Evolutionary conservation across 1,284 basidiomycete species (phyloP), one percentile per base, ranked within the genome.

Genomic region (Cryptococcus depauperatus): DNA sequence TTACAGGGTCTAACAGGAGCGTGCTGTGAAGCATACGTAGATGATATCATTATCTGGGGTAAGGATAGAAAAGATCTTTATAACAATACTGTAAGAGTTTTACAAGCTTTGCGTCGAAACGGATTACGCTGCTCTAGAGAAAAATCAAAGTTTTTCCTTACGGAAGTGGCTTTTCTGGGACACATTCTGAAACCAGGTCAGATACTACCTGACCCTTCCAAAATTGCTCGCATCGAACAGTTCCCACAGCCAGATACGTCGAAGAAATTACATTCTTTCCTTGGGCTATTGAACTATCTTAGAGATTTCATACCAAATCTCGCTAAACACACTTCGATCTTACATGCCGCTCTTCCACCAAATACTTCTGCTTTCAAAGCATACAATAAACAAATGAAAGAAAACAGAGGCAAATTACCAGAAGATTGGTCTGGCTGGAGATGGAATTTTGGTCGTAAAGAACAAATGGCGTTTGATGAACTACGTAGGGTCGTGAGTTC

Each of bases 1-100:
- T 29, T 40, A 10, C 4, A 19, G 5, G 26, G 26, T 14, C 10
- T 40, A 25, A 4, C 14, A n/a, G 22, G 23, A 3, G 38, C 16
- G 16, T 27, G 23, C 3, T 40, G 38, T 19, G 38, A 40, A 18
- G 38, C 38, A 27, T 40, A 40, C 14, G 38, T 40, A 28, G 38
- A 30, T 9, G 38, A 40, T 11, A 27, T 40, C 3, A 40, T 40
- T 5, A 28, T 40, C 25, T 29, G 38, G 38, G 38, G 14, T 9
- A 14, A 28, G 2, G 16, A 40, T 29, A 28, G 19, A 18, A 25
- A 40, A 16, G 26, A 28, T 9, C 14, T 30, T 18, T 16, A 40
- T 1, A 3, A 27, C 7, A 30, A 27, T 4, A 28, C 30, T 19
- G 7, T 19, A 6, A 25, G 3, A 10, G 38, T 40, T 8, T 18